Base-by-base conservation (phyloP, 495 filamentous ascomycete genomes). In the Penicillium lagena region DNA sequence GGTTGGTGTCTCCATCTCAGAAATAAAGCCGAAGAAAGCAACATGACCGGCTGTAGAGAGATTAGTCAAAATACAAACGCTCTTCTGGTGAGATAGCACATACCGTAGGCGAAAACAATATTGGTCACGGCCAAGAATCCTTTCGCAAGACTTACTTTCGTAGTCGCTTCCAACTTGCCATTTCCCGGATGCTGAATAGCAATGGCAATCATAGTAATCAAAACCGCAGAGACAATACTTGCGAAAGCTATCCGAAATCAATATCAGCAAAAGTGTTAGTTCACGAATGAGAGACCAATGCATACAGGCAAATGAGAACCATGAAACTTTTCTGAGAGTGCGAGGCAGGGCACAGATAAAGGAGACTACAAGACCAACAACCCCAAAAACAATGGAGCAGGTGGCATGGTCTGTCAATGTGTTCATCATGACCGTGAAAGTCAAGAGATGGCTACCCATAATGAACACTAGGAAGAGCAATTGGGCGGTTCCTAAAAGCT, bases 381-480 rank as follows among this genome's bases (percentile, higher is more conserved):
- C 55, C 7, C 72, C 73, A 52, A 82, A 89, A 0, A 79, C 66
- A 40, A 87, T 75, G 1, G 81, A 79, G 58, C 86, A 90, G 0
- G 70, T 60, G 3, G 62, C 76, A 52, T 85, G 73, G 4, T 77
- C 57, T 1, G 81, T 79, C 15, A 88, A 47, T 12, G 68, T 77
- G 35, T 87, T 71, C 42, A 80, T 66, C 42, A 87, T 81, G 8
- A 86, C 82, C 15, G 63, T 59, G 17, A 85, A 61, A 46, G 87
- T 80, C 47, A 80, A 75, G 0, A 87, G 70, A 55, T 90, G 86
- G 17, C 80, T 82, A 12, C 74, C 84, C 66, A 85, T 81, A 44
- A 85, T 77, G 62, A 89, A 87, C 15, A 82, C 54, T n/a, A 87
- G 69, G 51, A 87, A 80, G 29, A 85, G 49, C 7, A 76, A 56